Conservation (phyloP, 2,329 filamentous ascomycete genomes). For the Fusarium sp. region DNA sequence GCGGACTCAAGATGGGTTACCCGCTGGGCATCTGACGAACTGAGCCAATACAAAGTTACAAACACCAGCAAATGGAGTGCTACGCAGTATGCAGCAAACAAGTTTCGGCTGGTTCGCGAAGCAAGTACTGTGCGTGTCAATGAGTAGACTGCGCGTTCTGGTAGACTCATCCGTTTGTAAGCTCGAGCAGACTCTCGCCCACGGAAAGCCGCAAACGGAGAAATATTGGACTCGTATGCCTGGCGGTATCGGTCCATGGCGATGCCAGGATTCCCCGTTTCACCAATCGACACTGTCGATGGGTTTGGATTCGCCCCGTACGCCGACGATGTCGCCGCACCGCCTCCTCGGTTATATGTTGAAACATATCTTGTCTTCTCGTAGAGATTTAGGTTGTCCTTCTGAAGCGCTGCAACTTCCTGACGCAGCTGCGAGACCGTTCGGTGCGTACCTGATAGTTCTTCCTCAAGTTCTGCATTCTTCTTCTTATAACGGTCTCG, state of each 20-base stretch:
- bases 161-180: constrained; percentile 91
- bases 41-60: constrained; percentile 85
- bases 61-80: constrained; percentile 90
- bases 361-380: constrained; percentile 98
- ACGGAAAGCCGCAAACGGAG: constrained; percentile 93
- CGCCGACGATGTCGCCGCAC: constrained; percentile 70
- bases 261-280: constrained; percentile 67
- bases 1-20: constrained; percentile 65
- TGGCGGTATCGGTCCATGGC: constrained; percentile 87
- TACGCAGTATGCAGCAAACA: constrained; percentile 93
- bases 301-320: constrained; percentile 79
- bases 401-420: constrained; percentile 91
- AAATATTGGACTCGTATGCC: constrained; percentile 94
- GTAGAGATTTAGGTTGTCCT: constrained; percentile 94
- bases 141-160: constrained; percentile 89
- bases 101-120: constrained; percentile 87
- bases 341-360: constrained; percentile 82
- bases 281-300: constrained; percentile 71
- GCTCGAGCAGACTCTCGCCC: constrained; percentile 92
- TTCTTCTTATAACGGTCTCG: constrained; percentile 98
- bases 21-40: constrained; percentile 73
- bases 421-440: constrained; percentile 87
- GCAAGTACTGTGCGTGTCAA: constrained; percentile 91
- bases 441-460: constrained; percentile 85
- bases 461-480: constrained; percentile 88